These are phyloP conservation scores for Phytophthora cryptogea DNA, from an alignment of 352 stramenopile species.

Conservation along the genomic window DNA sequence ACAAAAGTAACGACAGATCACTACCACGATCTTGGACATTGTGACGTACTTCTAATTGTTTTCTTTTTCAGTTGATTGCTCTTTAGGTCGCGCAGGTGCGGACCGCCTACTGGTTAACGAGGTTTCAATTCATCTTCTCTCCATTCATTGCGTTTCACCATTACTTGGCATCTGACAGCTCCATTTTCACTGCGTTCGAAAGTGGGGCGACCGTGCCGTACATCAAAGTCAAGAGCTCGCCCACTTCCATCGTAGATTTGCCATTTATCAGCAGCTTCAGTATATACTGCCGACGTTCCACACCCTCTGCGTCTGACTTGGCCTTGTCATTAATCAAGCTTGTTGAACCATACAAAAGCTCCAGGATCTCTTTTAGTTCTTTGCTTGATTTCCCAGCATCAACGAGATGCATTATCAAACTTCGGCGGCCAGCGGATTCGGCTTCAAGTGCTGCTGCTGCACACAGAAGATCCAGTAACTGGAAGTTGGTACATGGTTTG, in stretches of 20 bases:
- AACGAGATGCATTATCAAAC: not conserved
- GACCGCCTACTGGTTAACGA: too few relatives aligned
- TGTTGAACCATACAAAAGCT: not conserved
- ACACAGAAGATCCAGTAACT: not conserved
- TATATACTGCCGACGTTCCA: slow-evolving; percentile 1
- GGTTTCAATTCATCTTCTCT: not conserved
- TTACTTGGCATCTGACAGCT: not conserved
- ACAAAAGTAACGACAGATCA: too few relatives aligned
- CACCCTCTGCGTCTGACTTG: not conserved
- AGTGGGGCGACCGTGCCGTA: not conserved
- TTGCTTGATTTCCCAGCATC: not conserved
- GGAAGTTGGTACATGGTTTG: not conserved
- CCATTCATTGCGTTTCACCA: not conserved
- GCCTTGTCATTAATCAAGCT: not conserved
- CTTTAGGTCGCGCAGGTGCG: too few relatives aligned
- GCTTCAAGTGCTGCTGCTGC: not conserved
- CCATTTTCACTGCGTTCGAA: not conserved
- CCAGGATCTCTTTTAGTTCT: not conserved
- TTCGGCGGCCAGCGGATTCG: not conserved
- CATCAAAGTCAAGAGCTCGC: not conserved
- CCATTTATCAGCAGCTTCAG: not conserved
- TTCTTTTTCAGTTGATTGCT: too few relatives aligned
- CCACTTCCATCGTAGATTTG: not conserved
- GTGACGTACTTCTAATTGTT: too few relatives aligned
- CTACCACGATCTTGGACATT: too few relatives aligned